Conservation (phyloP, 2,329 filamentous ascomycete genomes). For the Lecanosticta acicola region DNA sequence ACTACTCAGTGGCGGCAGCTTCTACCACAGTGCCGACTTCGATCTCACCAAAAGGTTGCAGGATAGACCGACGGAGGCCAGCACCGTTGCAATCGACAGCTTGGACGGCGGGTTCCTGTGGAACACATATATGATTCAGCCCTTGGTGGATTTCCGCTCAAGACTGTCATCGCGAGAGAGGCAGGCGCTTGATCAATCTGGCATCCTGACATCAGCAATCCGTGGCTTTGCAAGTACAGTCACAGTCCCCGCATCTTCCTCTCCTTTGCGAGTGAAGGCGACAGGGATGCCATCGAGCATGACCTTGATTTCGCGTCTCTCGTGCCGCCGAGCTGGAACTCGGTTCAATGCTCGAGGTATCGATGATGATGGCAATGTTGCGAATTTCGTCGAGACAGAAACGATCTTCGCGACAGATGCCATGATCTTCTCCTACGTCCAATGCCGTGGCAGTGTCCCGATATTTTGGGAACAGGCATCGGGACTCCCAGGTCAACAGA, state of each 20-base stretch:
- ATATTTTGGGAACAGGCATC: slow-evolving; percentile 95
- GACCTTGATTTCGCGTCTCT: slow-evolving; percentile 85
- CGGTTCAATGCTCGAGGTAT: slow-evolving; percentile 96
- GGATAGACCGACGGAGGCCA: slow-evolving; percentile 56
- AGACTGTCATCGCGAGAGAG: slow-evolving; percentile 70
- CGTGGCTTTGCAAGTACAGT: slow-evolving; percentile 86
- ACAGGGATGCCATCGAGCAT: slow-evolving; percentile 75
- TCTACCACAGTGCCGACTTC: slow-evolving; percentile 98
- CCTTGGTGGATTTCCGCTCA: slow-evolving; percentile 81
- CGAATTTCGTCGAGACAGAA: slow-evolving; percentile 98
- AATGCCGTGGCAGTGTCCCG: slow-evolving; percentile 87
- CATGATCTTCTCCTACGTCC: slow-evolving; percentile 85
- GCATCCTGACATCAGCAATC: slow-evolving; percentile 88
- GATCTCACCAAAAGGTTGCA: slow-evolving; percentile 91
- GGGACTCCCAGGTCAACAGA: slow-evolving; percentile 86
- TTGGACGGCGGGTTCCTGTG: slow-evolving; percentile 90
- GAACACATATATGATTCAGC: slow-evolving; percentile 98
- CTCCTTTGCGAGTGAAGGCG: slow-evolving; percentile 60
- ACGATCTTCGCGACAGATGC: slow-evolving; percentile 79
- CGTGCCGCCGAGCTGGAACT: slow-evolving; percentile 84
- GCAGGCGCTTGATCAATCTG: slow-evolving; percentile 73
- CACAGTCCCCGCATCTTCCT: slow-evolving; percentile 70
- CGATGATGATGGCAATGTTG: slow-evolving; percentile 94
- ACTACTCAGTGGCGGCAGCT: slow-evolving; percentile 84
- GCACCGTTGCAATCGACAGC: slow-evolving; percentile 83